These are phyloP conservation scores for Colletotrichum sp. DNA, from an alignment of 2,329 filamentous ascomycete genomes.

Conservation along the genomic window DNA sequence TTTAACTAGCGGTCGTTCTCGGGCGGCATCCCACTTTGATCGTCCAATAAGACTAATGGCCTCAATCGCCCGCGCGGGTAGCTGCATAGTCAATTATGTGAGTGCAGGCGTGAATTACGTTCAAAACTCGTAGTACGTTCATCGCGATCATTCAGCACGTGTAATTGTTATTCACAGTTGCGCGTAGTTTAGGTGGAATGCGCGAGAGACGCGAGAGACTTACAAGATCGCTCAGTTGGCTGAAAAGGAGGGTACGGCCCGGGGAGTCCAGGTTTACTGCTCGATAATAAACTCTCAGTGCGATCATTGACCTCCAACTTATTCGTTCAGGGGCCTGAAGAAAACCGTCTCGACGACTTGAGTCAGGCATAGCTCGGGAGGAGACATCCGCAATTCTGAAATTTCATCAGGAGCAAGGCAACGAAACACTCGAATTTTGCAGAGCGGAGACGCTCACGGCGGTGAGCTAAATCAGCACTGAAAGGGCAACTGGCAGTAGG, in stretches of 20 bases:
- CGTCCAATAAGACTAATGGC: neutral
- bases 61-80: rapidly evolving
- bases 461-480: rapidly evolving
- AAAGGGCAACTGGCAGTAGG: neutral
- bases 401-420: neutral
- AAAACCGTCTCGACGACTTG: neutral
- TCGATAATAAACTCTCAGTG: neutral
- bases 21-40: neutral
- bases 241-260: neutral
- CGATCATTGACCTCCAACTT: neutral
- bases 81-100: rapidly evolving
- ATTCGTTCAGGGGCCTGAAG: neutral
- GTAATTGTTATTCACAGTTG: rapidly evolving
- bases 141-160: rapidly evolving
- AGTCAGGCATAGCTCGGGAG: neutral
- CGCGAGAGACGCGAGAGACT: neutral
- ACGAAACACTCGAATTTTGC: neutral
- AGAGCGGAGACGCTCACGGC: neutral
- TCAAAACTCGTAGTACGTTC: rapidly evolving
- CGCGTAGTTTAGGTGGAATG: neutral
- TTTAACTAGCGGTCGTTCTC: neutral
- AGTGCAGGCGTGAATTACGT: rapidly evolving
- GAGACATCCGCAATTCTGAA: neutral
- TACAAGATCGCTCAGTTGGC: rapidly evolving
- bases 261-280: neutral